Conservation (phyloP, 2,329 filamentous ascomycete species). For the Pseudocercospora fuligena region DNA sequence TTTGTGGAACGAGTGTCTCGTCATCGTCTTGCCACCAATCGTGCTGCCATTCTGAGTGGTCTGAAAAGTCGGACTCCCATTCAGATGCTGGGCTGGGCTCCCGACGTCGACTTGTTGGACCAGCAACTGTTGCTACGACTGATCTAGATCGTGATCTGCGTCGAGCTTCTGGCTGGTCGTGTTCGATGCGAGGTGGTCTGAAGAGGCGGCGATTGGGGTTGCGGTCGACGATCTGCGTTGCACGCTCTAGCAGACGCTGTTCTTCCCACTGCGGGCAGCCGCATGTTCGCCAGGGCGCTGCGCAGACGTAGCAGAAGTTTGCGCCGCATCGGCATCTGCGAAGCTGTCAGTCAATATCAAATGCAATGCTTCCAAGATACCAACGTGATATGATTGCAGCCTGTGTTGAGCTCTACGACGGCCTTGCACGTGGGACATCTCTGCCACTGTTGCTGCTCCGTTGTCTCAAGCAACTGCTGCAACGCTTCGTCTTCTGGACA, state of each 20-base stretch:
- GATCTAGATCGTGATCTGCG: not conserved
- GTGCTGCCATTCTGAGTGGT: not conserved
- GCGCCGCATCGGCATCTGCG: slow-evolving; percentile 36
- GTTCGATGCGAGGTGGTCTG: slow-evolving; percentile 16
- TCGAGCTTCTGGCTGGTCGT: slow-evolving; percentile 19
- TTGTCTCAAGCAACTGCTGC: slow-evolving; percentile 49
- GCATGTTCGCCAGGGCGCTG: slow-evolving; percentile 35
- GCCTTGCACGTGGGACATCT: slow-evolving; percentile 53
- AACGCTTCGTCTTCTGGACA: slow-evolving; percentile 54
- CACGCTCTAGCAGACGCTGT: slow-evolving; percentile 24
- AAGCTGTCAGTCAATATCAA: slow-evolving; percentile 22
- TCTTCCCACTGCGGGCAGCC: slow-evolving; percentile 32
- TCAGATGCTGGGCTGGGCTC: not conserved
- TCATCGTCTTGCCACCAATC: not conserved
- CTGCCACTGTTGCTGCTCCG: slow-evolving; percentile 56
- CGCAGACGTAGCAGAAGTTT: slow-evolving; percentile 41
- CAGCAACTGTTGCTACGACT: not conserved
- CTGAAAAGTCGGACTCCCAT: not conserved
- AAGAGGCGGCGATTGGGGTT: slow-evolving; percentile 22
- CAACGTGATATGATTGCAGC: slow-evolving; percentile 64
- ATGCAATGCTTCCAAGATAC: slow-evolving; percentile 43
- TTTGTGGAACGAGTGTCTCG: too few species aligned
- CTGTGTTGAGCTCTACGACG: slow-evolving; percentile 56
- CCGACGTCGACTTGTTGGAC: not conserved
- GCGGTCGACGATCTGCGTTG: slow-evolving; percentile 24